phyloP scores from a whole-genome alignment of 495 filamentous ascomycete genomes.

The Aspergillus sclerotiicarbonarius region DNA sequence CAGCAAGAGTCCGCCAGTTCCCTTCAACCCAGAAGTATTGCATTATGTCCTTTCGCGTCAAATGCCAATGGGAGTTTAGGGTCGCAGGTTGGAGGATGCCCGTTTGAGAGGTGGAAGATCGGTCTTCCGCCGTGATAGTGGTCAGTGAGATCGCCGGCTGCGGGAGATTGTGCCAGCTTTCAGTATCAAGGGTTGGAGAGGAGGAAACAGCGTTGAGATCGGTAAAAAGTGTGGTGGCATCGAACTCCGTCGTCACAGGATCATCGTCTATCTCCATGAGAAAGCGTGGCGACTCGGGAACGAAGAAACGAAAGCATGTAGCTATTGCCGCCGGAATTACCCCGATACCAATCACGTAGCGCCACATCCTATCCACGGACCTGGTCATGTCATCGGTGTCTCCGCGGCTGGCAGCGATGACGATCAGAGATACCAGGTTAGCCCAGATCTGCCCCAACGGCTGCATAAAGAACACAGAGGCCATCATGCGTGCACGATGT shows the following conservation, averaged over 20 bases:
- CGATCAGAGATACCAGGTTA: constrained; percentile 49
- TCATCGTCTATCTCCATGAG: constrained; percentile 52
- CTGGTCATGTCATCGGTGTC: constrained; percentile 32
- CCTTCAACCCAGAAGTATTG: constrained; percentile 51
- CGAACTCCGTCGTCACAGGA: constrained; percentile 45
- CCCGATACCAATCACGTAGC: constrained; percentile 59
- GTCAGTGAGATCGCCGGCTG: constrained; percentile 29
- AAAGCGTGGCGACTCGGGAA: constrained; percentile 62
- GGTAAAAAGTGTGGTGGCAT: constrained; percentile 41
- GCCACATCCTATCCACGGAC: constrained; percentile 54
- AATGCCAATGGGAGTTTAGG: constrained; percentile 44
- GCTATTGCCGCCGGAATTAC: constrained; percentile 60
- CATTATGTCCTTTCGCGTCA: constrained; percentile 39
- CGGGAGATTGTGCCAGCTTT: constrained; percentile 17
- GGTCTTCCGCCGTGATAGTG: constrained; percentile 19
- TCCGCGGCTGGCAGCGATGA: constrained; percentile 37
- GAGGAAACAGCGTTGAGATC: constrained; percentile 18
- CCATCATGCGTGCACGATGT: constrained; percentile 61
- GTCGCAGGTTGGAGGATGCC: constrained; percentile 35
- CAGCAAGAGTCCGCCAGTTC: constrained; percentile 52
- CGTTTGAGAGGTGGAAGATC: constrained; percentile 16
- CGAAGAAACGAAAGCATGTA: constrained; percentile 55
- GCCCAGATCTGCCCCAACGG: constrained; percentile 63
- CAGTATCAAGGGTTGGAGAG: constrained; percentile 6
- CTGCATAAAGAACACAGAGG: constrained; percentile 65